These are phyloP conservation scores for Penicillium lividum DNA, from an alignment of 495 filamentous ascomycete genomes.

Conservation along the genomic window DNA sequence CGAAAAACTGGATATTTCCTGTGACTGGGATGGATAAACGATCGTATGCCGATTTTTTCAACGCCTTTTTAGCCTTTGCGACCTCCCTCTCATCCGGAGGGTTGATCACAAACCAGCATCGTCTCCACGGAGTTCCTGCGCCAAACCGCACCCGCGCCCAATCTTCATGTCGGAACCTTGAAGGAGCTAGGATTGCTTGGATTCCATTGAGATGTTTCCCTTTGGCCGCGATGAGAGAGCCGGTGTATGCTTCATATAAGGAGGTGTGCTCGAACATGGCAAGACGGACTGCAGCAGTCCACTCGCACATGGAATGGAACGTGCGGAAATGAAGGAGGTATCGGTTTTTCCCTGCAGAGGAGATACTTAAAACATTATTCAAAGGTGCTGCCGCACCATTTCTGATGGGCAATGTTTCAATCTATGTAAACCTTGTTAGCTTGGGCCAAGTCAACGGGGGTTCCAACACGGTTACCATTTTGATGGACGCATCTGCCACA, in stretches of 20 bases:
- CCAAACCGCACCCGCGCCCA: conserved; percentile 97
- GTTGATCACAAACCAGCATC: conserved; percentile 92
- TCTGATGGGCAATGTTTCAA: conserved; percentile 84
- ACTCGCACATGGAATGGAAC: conserved; percentile 87
- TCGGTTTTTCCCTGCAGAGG: conserved; percentile 91
- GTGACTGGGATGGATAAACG: conserved; percentile 65
- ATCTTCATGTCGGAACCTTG: conserved; percentile 75
- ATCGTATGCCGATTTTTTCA: conserved; percentile 89
- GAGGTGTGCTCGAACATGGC: conserved; percentile 94
- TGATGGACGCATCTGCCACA: conserved; percentile 93
- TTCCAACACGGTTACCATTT: conserved; percentile 67
- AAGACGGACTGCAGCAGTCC: conserved; percentile 92
- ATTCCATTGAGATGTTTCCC: conserved; percentile 87
- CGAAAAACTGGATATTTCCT: conserved; percentile 93
- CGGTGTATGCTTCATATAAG: conserved; percentile 95
- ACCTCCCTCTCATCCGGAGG: conserved; percentile 92
- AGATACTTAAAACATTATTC: conserved; percentile 93
- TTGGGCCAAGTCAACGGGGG: neutral
- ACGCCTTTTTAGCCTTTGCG: conserved; percentile 75
- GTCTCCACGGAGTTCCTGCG: conserved; percentile 92
- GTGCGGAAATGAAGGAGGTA: conserved; percentile 97
- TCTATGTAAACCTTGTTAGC: conserved; percentile 50
- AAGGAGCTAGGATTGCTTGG: conserved; percentile 76
- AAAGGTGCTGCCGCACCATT: conserved; percentile 72
- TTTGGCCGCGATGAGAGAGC: conserved; percentile 92